These are phyloP conservation scores for Rhododendron williamsianum DNA, from an alignment of 148 eudicot species.

Conservation along the genomic window DNA sequence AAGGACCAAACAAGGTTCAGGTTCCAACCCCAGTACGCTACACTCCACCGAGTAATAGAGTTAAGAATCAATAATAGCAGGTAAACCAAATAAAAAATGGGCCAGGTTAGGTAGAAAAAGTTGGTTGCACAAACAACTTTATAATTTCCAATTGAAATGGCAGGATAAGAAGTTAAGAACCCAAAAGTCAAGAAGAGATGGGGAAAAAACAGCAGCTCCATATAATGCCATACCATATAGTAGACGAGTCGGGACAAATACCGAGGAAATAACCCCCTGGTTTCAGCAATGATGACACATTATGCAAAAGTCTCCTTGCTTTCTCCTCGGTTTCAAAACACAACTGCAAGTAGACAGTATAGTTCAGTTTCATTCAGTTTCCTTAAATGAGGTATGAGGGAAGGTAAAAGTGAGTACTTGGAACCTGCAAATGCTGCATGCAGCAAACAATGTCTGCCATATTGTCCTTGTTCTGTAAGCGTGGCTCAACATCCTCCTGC, in stretches of 20 bases:
- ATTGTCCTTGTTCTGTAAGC: slow-evolving; percentile 50
- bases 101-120: neutral
- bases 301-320: slow-evolving; percentile 68
- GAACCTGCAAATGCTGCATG: slow-evolving; percentile 96
- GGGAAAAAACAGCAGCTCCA: slow-evolving; percentile 3
- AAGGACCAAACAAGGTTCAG: neutral
- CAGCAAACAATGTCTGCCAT: slow-evolving; percentile 80
- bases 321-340: slow-evolving; percentile 91
- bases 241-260: slow-evolving; percentile 96
- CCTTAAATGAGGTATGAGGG: neutral
- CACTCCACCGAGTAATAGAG: neutral
- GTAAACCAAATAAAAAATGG: neutral
- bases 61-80: neutral
- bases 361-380: neutral
- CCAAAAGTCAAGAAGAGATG: neutral
- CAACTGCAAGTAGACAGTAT: slow-evolving; percentile 39
- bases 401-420: neutral
- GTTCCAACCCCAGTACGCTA: neutral
- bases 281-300: slow-evolving; percentile 83
- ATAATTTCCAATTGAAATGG: neutral
- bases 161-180: neutral
- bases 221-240: slow-evolving; percentile 72
- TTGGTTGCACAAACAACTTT: neutral
- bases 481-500: slow-evolving; percentile 61
- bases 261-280: slow-evolving; percentile 98